These are phyloP conservation scores for Cryphonectria nitschkei DNA, from an alignment of 2,329 filamentous ascomycete species.

Conservation along the genomic window DNA sequence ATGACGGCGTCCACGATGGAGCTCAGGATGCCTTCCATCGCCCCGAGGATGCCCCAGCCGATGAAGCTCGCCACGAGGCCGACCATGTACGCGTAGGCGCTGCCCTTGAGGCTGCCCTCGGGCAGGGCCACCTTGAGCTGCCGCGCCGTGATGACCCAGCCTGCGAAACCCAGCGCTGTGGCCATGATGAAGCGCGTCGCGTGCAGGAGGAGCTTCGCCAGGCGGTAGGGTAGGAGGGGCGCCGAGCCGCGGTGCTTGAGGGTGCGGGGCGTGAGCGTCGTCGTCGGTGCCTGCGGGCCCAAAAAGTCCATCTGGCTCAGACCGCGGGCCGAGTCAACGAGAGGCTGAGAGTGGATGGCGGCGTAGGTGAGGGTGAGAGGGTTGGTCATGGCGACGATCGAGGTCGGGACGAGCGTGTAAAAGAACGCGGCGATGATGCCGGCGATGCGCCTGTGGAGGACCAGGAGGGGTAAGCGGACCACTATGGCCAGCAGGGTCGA, in stretches of 20 bases:
- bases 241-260: conserved; percentile 46
- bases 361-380: conserved; percentile 90
- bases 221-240: conserved; percentile 79
- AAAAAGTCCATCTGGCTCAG: conserved; percentile 84
- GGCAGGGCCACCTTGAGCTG: conserved; percentile 67
- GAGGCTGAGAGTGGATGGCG: conserved; percentile 86
- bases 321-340: conserved; percentile 76
- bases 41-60: conserved; percentile 89
- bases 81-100: conserved; percentile 92
- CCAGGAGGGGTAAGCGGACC: conserved; percentile 80
- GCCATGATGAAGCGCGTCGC: conserved; percentile 92
- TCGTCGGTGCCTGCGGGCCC: conserved; percentile 72
- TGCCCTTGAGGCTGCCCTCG: conserved; percentile 66
- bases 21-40: conserved; percentile 86
- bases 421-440: conserved; percentile 66
- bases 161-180: conserved; percentile 85
- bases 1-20: conserved; percentile 87
- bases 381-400: conserved; percentile 84
- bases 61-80: conserved; percentile 92
- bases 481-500: conserved; percentile 81
- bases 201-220: conserved; percentile 89
- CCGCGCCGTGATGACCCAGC: conserved; percentile 93
- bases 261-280: conserved; percentile 64
- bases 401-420: conserved; percentile 78
- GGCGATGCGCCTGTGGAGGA: conserved; percentile 74